A percentile compares a stretch with the other conserved stretches of the same genome.
These are phyloP conservation scores for Boletus semigastroideus DNA, from an alignment of 1,284 basidiomycete species.

Conservation along the genomic window DNA sequence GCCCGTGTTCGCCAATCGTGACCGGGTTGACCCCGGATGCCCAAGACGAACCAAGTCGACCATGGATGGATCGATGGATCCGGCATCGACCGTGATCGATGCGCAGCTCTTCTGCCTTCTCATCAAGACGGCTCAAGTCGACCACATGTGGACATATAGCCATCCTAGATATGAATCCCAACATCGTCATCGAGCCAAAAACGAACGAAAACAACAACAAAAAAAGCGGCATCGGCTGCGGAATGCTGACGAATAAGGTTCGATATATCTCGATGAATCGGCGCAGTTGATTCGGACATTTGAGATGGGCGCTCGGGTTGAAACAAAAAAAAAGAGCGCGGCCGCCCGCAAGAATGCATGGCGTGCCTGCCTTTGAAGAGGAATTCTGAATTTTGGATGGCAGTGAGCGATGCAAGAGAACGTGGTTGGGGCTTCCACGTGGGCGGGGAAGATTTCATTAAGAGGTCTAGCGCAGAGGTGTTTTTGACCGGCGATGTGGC, in stretches of 20 bases:
- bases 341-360: slow-evolving; percentile 6
- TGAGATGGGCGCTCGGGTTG: slow-evolving; percentile 19
- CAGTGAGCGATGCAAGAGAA: neutral
- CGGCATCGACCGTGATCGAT: slow-evolving; percentile 17
- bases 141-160: slow-evolving; percentile 15
- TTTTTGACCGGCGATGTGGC: slow-evolving; percentile 17
- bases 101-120: slow-evolving; percentile 5
- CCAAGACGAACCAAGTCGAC: neutral
- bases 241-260: slow-evolving; percentile 4
- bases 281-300: slow-evolving; percentile 5
- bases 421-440: slow-evolving; percentile 11
- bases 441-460: slow-evolving; percentile 1
- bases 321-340: neutral
- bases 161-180: slow-evolving; percentile 14
- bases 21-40: neutral
- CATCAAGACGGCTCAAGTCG: neutral
- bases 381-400: slow-evolving; percentile 1
- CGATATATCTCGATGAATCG: slow-evolving; percentile 14
- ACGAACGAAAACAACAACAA: neutral
- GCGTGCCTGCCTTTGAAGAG: neutral
- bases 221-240: neutral
- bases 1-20: neutral
- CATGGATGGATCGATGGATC: slow-evolving; percentile 3
- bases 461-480: neutral
- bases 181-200: neutral